These are phyloP conservation scores for Debaryomycetaceae sp. DNA, from an alignment of 1,139 yeast genomes.

Conservation along the genomic window DNA sequence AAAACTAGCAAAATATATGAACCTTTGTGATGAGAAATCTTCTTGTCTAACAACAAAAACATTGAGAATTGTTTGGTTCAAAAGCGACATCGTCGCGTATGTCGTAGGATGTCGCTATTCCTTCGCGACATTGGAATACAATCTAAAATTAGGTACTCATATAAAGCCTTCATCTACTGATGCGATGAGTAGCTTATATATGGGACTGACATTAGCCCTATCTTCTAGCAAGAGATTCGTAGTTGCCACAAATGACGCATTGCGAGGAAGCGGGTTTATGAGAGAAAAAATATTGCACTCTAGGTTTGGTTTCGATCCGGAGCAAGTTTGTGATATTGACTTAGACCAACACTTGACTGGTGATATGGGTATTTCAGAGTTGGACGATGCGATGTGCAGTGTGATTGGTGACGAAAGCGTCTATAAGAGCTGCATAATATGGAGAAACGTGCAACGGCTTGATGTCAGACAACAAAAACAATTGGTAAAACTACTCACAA, in stretches of 20 bases:
- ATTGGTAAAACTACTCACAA: slow-evolving; percentile 21
- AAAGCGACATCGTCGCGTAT: slow-evolving; percentile 2
- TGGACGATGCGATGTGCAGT: slow-evolving; percentile 4
- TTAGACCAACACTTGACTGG: slow-evolving; percentile 9
- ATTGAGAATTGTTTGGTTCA: background rate
- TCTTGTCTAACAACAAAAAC: background rate
- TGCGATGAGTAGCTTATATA: slow-evolving; percentile 22
- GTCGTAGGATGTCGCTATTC: background rate
- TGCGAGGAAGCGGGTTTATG: background rate
- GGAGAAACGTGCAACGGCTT: slow-evolving; percentile 23
- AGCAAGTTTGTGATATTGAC: slow-evolving; percentile 15
- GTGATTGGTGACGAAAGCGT: slow-evolving; percentile 3
- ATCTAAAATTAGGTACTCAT: background rate
- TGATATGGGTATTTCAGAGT: slow-evolving; percentile 3
- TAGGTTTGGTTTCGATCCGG: slow-evolving; percentile 6
- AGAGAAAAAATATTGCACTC: slow-evolving; percentile 1
- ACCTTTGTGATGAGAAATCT: too few relatives aligned
- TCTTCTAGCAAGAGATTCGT: slow-evolving; percentile 20
- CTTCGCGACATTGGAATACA: background rate
- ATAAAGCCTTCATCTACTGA: background rate
- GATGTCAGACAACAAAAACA: slow-evolving; percentile 19
- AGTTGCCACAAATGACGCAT: slow-evolving; percentile 13
- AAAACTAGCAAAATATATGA: too few relatives aligned
- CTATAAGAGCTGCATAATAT: slow-evolving; percentile 17
- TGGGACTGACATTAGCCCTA: slow-evolving; percentile 25